phyloP scores from a whole-genome alignment of 176 grass and related monocot species.

The Guadua angustifolia region DNA sequence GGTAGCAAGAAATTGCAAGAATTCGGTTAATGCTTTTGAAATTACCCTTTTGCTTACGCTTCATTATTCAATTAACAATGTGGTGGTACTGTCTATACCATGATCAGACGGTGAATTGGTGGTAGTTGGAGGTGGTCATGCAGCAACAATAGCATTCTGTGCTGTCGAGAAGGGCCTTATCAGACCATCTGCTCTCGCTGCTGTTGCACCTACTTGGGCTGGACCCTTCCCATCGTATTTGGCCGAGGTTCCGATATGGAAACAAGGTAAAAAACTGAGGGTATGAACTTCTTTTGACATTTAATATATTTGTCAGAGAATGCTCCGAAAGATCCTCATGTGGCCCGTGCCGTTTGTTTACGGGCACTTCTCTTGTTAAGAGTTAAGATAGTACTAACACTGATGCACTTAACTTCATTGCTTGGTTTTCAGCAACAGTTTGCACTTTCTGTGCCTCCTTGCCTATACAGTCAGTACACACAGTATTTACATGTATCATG shows the following conservation, averaged over 20 bases:
- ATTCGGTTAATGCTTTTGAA: slow-evolving; percentile 13
- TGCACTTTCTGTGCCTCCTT: background rate
- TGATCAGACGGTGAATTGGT: slow-evolving; percentile 68
- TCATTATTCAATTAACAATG: slow-evolving; percentile 14
- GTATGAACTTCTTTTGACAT: slow-evolving; percentile 15
- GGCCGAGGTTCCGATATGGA: slow-evolving; percentile 87
- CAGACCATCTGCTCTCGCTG: slow-evolving; percentile 65
- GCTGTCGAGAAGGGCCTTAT: slow-evolving; percentile 84
- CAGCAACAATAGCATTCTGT: slow-evolving; percentile 81
- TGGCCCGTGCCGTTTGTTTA: background rate
- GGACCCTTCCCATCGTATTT: slow-evolving; percentile 96
- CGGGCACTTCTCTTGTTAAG: background rate
- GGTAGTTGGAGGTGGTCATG: slow-evolving; percentile 95
- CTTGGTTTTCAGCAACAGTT: slow-evolving; percentile 10
- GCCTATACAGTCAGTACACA: background rate
- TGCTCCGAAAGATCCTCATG: background rate
- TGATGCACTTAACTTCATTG: background rate
- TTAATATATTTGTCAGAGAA: slow-evolving; percentile 23
- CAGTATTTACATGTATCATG: background rate
- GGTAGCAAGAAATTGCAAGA: background rate
- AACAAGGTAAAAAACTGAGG: slow-evolving; percentile 59
- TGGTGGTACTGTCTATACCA: slow-evolving; percentile 29
- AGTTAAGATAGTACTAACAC: background rate
- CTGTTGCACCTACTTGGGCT: slow-evolving; percentile 96
- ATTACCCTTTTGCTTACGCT: slow-evolving; percentile 2